Percentiles rank a stretch among this genome's conserved stretches.
Evolutionary conservation across 495 filamentous ascomycete species (phyloP).

Genomic region (Glarea lozoyensis): DNA sequence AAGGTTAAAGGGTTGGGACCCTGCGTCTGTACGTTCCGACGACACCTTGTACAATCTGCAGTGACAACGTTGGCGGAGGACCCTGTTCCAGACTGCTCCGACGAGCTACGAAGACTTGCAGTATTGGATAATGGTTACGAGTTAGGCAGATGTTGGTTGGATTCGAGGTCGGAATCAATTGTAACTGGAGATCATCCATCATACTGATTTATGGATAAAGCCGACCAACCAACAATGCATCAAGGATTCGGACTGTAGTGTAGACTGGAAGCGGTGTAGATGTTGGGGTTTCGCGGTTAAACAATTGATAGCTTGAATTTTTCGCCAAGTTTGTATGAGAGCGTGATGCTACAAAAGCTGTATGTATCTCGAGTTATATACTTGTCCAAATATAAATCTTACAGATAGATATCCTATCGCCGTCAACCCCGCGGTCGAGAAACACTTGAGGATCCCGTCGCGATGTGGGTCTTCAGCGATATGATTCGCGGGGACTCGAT

Average conservation of each 20-base stretch:
- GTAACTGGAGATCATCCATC: not conserved
- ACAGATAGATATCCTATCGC: too few relatives aligned
- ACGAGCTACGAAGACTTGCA: not conserved
- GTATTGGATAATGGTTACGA: not conserved
- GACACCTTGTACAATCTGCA: constrained; percentile 1
- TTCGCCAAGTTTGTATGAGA: not conserved
- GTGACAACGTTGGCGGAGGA: not conserved
- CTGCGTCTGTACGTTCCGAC: not conserved
- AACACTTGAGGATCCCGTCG: too few relatives aligned
- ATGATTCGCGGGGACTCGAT: not conserved
- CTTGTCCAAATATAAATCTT: not conserved
- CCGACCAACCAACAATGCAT: not conserved
- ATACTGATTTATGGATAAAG: not conserved
- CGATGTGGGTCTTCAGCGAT: too few relatives aligned
- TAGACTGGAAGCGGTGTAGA: not conserved
- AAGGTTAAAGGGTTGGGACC: constrained; percentile 13
- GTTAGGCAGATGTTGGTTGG: not conserved
- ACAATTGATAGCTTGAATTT: not conserved
- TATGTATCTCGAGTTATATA: not conserved
- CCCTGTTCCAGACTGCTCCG: too few relatives aligned
- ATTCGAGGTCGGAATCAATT: not conserved
- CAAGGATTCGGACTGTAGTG: not conserved
- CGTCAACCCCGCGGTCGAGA: too few relatives aligned
- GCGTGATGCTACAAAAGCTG: not conserved
- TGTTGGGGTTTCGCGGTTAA: not conserved